Evolutionary conservation across 83 land plant genomes (phyloP).

Genomic region (Larix sibirica): DNA sequence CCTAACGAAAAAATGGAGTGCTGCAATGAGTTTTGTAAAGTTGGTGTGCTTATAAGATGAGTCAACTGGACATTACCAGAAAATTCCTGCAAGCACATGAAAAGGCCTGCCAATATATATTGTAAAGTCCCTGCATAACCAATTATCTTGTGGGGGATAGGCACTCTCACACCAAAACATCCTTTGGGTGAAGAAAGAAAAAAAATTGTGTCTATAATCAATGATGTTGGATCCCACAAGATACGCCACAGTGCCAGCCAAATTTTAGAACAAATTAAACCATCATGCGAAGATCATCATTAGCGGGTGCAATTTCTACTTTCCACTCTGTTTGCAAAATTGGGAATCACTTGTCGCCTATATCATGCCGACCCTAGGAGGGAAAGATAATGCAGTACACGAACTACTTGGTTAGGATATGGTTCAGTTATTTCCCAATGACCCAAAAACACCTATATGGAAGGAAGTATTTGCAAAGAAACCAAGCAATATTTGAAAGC

Average conservation of each 20-base stretch:
- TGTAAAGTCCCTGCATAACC: background rate
- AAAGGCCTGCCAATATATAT: background rate
- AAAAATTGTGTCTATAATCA: background rate
- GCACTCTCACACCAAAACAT: background rate
- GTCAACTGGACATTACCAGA: background rate
- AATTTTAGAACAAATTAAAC: background rate
- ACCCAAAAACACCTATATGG: background rate
- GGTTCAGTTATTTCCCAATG: background rate
- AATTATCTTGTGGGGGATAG: background rate
- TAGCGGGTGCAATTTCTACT: background rate
- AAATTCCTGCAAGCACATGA: background rate
- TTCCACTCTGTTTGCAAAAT: conserved; percentile 6
- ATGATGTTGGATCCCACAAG: background rate
- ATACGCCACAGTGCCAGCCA: background rate
- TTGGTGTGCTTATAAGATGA: background rate
- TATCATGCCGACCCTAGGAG: background rate
- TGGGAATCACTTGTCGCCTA: background rate
- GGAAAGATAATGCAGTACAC: conserved; percentile 1
- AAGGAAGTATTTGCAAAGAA: too few species aligned
- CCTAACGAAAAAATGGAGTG: too few species aligned
- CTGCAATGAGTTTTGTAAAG: too few species aligned
- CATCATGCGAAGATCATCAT: background rate
- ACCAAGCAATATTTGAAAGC: background rate
- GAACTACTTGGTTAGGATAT: too few species aligned
- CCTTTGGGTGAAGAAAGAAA: background rate